Base-by-base conservation (phyloP, 2,329 filamentous ascomycete species). In the Pyrenochaeta sp. region DNA sequence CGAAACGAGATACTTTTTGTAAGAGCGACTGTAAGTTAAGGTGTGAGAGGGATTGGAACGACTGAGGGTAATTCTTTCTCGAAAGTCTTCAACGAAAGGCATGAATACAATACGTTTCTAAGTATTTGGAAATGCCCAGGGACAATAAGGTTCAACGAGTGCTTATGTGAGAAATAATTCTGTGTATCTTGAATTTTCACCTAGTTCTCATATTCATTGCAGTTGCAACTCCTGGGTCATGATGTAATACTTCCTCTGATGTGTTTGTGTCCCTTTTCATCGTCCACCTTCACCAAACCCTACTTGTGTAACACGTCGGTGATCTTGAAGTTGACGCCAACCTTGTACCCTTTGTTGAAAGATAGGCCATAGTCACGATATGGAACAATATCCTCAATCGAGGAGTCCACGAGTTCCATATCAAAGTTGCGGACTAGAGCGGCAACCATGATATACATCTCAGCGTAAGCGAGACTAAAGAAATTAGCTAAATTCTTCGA, bases 381-480 rank as follows among this genome's bases (percentile, higher is more conserved):
- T 1, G 49, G 31, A 12, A 40, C 37, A 37, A 60, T 51, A 35
- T 62, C 49, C 20, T 57, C 49, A 12, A 60, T 36, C 7, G 50
- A 54, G 23, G 53, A 57, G 32, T 57, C 45, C 7, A 58, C 56
- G 27, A 62, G 46, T 48, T 64, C 51, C 47, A 71, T 29, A 1
- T 64, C 56, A 17, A 60, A 52, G 30, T 61, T 53, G 6, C 33
- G 39, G 18, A 58, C 54, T 3, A 58, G 29, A 3, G 58, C n/a
- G n/a, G n/a, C n/a, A n/a, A n/a, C n/a, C n/a, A n/a, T n/a, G n/a
- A n/a, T n/a, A n/a, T n/a, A n/a, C n/a, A n/a, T n/a, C n/a, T n/a
- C n/a, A n/a, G n/a, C n/a, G n/a, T n/a, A n/a, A n/a, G n/a, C n/a
- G n/a, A n/a, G n/a, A n/a, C n/a, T n/a, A n/a, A n/a, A n/a, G n/a